These are phyloP conservation scores for Pilasporangium apinafurcum DNA, from an alignment of 352 stramenopile species.

Conservation along the genomic window DNA sequence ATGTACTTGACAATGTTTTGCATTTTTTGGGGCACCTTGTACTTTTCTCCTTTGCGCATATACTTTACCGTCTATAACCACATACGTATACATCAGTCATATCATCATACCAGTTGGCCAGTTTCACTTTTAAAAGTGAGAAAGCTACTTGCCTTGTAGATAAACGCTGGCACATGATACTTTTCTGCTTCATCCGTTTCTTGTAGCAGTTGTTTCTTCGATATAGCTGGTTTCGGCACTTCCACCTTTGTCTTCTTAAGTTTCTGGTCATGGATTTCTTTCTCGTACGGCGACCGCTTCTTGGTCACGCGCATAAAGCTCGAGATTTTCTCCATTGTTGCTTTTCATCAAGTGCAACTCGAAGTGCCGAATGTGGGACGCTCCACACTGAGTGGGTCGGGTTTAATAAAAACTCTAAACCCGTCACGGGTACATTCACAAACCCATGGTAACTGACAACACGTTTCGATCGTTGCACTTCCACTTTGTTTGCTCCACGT, in stretches of 20 bases:
- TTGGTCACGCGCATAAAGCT: slow-evolving; percentile 69
- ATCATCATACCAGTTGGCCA: neutral
- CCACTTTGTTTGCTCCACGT: no score
- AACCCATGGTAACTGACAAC: neutral
- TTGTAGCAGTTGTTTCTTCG: slow-evolving; percentile 1
- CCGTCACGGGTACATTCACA: no score
- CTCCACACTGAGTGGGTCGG: neutral
- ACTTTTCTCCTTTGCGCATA: slow-evolving; percentile 21
- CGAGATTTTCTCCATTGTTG: slow-evolving; percentile 57
- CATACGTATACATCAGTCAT: neutral
- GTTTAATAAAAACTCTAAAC: no score
- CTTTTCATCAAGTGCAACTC: no score
- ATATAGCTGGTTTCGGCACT: slow-evolving; percentile 2
- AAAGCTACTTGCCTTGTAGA: slow-evolving; percentile 43
- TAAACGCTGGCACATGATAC: slow-evolving; percentile 42
- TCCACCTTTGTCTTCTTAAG: slow-evolving; percentile 12
- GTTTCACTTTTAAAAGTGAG: no score
- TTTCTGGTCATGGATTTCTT: no score
- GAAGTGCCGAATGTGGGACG: neutral
- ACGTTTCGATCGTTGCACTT: no score
- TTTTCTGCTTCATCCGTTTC: slow-evolving; percentile 9
- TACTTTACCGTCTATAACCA: slow-evolving; percentile 44
- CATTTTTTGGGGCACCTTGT: slow-evolving; percentile 22
- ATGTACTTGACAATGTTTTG: slow-evolving; percentile 44
- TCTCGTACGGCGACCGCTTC: slow-evolving; percentile 26